Base-by-base conservation (phyloP, 768 basidiomycete species). In the Tricholoma hemisulphureum region DNA sequence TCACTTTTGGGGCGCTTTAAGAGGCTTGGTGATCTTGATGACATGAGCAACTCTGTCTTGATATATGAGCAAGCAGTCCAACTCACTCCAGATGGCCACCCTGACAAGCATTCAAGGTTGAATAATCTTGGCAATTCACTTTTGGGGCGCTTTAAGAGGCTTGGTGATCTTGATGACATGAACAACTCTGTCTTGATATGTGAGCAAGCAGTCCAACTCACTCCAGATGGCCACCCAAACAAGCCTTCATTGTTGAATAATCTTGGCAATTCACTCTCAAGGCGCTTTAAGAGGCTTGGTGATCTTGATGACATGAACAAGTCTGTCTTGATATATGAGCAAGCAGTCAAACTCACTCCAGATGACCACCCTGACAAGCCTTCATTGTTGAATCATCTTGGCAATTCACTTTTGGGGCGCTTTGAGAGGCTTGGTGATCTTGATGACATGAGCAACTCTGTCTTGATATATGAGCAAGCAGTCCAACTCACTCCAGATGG, bases 1-100 rank as follows among this genome's bases (percentile, higher is more conserved):
- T 13, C 53, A 9, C 18, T 56, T 20, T 26, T 24, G 23, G 31
- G 20, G 20, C 53, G 48, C 16, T 59, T 50, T 29, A 7, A 63
- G 13, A 29, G 23, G n/a, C 2, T 35, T 18, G 37, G 53, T 1
- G 43, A 55, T 23, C 5, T 16, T 4, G n/a, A 3, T 14, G 58
- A 58, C 41, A 53, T 67, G 2, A 51, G 65, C 10, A 31, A 62
- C 35, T 61, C 66, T 9, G 62, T 70, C 14, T 11, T 1, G 13
- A 21, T 48, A 3, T 53, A 53, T 20, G 24, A 56, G 28, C 24
- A 51, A 6, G 65, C 50, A 21, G 43, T 55, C n/a, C 55, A 43
- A 1, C 8, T 56, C 16, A 54, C 51, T 31, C 55, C 62, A 8
- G 6, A 11, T 5, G 3, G 29, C 14, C 57, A 68, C 41, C 53